Base-by-base conservation (phyloP, 768 basidiomycete genomes). In the Calocybe cyanea region DNA sequence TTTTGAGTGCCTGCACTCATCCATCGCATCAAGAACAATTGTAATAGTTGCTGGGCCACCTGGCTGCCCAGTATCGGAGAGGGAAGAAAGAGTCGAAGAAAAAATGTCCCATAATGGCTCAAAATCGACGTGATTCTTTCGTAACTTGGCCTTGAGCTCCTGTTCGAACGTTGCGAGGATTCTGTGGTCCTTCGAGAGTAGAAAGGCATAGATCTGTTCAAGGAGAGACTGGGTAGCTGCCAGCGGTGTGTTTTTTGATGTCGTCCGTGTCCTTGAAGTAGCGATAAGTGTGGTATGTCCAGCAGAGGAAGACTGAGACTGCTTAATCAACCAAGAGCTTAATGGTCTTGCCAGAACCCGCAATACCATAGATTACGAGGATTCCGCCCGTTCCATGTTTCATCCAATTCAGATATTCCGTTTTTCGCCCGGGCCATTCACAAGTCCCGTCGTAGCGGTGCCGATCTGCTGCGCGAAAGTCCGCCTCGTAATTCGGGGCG, bases 1-100 rank as follows among this genome's bases (percentile, higher is more conserved):
- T 25, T 45, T 45, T 17, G 43, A 33, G 7, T 35, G 34, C 15
- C 37, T 45, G 34, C 43, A 45, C n/a, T 45, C 43, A n/a, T 45
- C 43, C 34, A 45, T 36, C 5, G 43, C 43, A 17, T 45, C n/a
- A n/a, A n/a, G n/a, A n/a, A n/a, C n/a, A n/a, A n/a, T n/a, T n/a
- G n/a, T n/a, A n/a, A n/a, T n/a, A 6, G 37, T 35, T 5, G 37
- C 13, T 15, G 23, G 24, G 17, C 18, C n/a, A 15, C 11, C 14
- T 15, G 33, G 14, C 17, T 8, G 2, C 9, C 18, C 3, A 9
- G 15, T 31, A 4, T n/a, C n/a, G n/a, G n/a, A n/a, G n/a, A n/a
- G n/a, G n/a, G n/a, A n/a, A n/a, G n/a, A n/a, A 8, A 45, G 18
- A 30, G 21, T 32, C n/a, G n/a, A n/a, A n/a, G n/a, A n/a, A n/a